Evolutionary conservation across 257 asterid species (phyloP), one percentile per base, ranked within the genome.

Genomic region (Salvia hispanica): DNA sequence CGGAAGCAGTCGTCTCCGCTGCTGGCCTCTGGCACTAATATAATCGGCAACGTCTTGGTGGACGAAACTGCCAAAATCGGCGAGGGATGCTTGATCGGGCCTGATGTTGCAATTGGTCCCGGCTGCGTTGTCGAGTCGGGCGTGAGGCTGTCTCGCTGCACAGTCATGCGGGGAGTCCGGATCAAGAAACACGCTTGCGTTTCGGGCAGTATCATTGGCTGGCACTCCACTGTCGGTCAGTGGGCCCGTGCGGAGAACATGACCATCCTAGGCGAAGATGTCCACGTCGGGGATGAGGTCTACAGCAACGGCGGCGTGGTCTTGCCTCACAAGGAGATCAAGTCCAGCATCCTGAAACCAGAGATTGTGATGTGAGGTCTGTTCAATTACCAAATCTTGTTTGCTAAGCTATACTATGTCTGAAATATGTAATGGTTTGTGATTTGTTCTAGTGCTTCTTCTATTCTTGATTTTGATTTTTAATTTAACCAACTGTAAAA

Each of bases 161-260:
- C 96, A 0, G 82, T 88, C 7, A 91, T 91, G 97, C 86, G 93
- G 34, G 97, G 95, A 7, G 95, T 83, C 57, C 90, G 90, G 72
- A 78, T 91, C 64, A 88, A 91, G 83, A 91, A 83, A 12, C 96
- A 91, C 2, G 84, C 93, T 0, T 91, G 95, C 74, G 67, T 91
- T 66, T 82, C 95, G 11, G 71, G 91, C 31, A 91, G 97, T 73
- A 91, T 91, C 25, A 87, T 91, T 2, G 97, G 97, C 6, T 91
- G 97, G 97, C 97, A 91, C 80, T 91, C 97, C 0, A 91, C 96
- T 0, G 88, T 91, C 9, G 97, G 96, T 8, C 86, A 83, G 79
- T 88, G 97, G 97, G 93, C 97, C 58, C 89, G 97, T 0, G 91
- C 86, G 66, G 97, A 88, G 83, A 90, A 91, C 74, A 91, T 91